Evolutionary conservation across 2,329 filamentous ascomycete genomes (phyloP), one percentile per base, ranked within the genome.

Genomic region (Decorospora gaudefroyi): DNA sequence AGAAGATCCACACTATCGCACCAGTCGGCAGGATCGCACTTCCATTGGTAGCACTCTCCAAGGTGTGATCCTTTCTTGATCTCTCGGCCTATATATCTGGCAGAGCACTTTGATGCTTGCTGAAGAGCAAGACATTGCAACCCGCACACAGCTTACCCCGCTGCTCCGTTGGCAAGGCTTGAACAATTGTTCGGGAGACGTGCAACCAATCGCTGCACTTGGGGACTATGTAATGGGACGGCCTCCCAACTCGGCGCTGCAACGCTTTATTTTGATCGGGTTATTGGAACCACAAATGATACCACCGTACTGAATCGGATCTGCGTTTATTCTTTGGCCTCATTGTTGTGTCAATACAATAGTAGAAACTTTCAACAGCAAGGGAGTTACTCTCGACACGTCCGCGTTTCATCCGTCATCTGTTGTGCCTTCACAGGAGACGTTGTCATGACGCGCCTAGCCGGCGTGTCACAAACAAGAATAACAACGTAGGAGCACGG

Each of bases 321-420:
- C 52, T 56, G 47, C 53, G 48, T 59, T 46, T 59, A 47, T 58
- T 43, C 31, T 42, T 47, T 59, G 47, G 60, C 53, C 48, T 46
- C 35, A 45, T 30, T 46, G 48, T 42, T 15, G 27, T 53, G 31
- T 57, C 28, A 46, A 49, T 57, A 55, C 28, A 57, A 36, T 26
- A 47, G 29, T 22, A n/a, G n/a, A n/a, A n/a, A n/a, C 38, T 37
- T 12, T 30, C 43, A 46, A n/a, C 29, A 46, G 54, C 39, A 61
- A 59, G 55, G 52, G 57, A 54, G 31, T 18, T 11, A 9, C 38
- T 19, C 15, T 30, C 31, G 10, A 28, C 31, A 27, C 16, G 29
- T 23, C 23, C 25, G 25, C 35, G 23, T 49, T 28, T 16, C 41
- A 33, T 50, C 29, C 32, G 21, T 17, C 30, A 16, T 26, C 37